Conservation (phyloP, 495 filamentous ascomycete species). For the Xylaria bambusicola region DNA sequence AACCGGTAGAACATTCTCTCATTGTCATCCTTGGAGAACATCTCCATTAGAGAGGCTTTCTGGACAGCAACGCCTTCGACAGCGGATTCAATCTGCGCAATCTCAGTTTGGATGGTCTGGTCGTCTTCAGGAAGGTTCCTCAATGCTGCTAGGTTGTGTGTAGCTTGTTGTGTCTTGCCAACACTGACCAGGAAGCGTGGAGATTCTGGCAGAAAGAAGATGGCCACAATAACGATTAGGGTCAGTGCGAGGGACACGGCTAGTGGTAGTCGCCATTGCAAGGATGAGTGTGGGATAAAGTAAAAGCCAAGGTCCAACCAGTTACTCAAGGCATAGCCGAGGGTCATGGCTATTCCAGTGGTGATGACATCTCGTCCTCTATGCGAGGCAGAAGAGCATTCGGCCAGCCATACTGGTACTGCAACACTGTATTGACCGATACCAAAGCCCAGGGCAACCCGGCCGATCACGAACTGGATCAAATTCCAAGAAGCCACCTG, state of each 20-base stretch:
- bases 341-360: slow-evolving; percentile 51
- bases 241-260: slow-evolving; percentile 28
- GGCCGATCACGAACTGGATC: slow-evolving; percentile 54
- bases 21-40: slow-evolving; percentile 25
- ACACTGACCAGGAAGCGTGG: slow-evolving; percentile 53
- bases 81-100: slow-evolving; percentile 38
- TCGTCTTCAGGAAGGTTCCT: slow-evolving; percentile 30
- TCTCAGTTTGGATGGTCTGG: slow-evolving; percentile 29
- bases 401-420: slow-evolving; percentile 57
- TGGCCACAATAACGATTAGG: slow-evolving; percentile 24
- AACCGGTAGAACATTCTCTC: slow-evolving; percentile 31
- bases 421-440: slow-evolving; percentile 53
- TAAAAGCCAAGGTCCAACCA: slow-evolving; percentile 50
- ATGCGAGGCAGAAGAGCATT: slow-evolving; percentile 41
- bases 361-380: slow-evolving; percentile 51
- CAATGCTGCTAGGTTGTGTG: slow-evolving; percentile 35
- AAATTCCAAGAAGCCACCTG: slow-evolving; percentile 34
- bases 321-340: slow-evolving; percentile 41
- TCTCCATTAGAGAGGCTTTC: slow-evolving; percentile 23
- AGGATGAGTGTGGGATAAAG: slow-evolving; percentile 14
- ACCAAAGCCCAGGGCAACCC: slow-evolving; percentile 50
- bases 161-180: slow-evolving; percentile 46
- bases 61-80: slow-evolving; percentile 33
- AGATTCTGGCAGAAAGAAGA: slow-evolving; percentile 49
- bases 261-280: slow-evolving; percentile 30